Percentiles rank a stretch among this genome's conserved stretches.
phyloP scores from a whole-genome alignment of 2,329 filamentous ascomycete genomes.

The Gyromitra esculenta region DNA sequence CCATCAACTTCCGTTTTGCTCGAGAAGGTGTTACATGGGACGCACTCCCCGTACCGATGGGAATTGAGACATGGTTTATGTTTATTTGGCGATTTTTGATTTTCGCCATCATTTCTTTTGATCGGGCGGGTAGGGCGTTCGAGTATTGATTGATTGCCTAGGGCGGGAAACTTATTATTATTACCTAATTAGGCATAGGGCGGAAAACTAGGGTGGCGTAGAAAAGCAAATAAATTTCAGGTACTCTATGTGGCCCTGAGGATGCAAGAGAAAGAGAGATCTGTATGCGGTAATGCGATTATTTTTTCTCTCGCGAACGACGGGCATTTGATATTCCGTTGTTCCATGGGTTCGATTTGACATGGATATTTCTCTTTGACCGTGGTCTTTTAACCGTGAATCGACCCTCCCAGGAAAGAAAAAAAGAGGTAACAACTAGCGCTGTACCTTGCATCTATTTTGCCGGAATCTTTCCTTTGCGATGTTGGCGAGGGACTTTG shows the following conservation, averaged over 20 bases:
- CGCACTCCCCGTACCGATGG: conserved; percentile 10
- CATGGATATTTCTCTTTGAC: background rate
- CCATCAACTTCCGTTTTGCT: conserved; percentile 7
- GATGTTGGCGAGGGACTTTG: background rate
- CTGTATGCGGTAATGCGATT: background rate
- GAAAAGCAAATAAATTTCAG: background rate
- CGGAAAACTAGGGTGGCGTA: background rate
- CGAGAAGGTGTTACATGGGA: conserved; percentile 26
- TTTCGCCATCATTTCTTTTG: background rate
- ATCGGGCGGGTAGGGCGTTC: background rate
- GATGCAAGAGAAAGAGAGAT: background rate
- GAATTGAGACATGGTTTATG: background rate
- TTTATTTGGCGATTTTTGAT: background rate
- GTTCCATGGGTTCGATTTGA: conserved; percentile 10
- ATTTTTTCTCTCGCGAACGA: background rate
- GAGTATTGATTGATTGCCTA: no score
- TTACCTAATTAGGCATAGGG: no score
- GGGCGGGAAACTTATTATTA: no score
- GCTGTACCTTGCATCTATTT: conserved; percentile 1
- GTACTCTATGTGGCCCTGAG: background rate
- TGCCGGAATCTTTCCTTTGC: background rate
- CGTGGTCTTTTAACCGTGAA: conserved; percentile 10
- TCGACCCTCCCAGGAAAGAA: background rate
- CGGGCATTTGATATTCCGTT: conserved; percentile 1
- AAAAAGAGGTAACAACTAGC: background rate